Evolutionary conservation across 2,329 filamentous ascomycete genomes (phyloP).

Genomic region (Hirsutella rhossiliensis): DNA sequence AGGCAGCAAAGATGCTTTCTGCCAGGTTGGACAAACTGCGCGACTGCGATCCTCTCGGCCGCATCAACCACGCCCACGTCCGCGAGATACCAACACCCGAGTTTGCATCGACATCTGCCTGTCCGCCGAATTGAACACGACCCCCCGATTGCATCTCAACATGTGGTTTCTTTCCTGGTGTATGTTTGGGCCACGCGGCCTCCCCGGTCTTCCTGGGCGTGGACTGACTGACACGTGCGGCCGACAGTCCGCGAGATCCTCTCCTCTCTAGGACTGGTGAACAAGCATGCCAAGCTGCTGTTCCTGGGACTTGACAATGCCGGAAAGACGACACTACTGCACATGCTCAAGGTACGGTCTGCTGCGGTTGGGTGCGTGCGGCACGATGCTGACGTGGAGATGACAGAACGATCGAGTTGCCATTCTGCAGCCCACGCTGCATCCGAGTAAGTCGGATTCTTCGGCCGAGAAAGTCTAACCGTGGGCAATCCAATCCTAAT

Average conservation of each 20-base stretch:
- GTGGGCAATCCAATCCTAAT: neutral
- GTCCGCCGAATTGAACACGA: neutral
- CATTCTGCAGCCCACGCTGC: conserved; percentile 79
- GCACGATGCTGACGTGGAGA: conserved; percentile 10
- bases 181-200: conserved; percentile 34
- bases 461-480: neutral
- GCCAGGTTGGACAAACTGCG: conserved; percentile 2
- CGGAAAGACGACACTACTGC: conserved; percentile 84
- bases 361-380: neutral
- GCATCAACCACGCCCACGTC: neutral
- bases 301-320: conserved; percentile 92
- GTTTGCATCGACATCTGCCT: neutral
- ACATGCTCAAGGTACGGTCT: conserved; percentile 76
- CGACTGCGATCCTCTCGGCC: neutral
- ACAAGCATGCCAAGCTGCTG: conserved; percentile 92
- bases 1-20: conserved; percentile 3
- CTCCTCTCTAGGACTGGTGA: conserved; percentile 74
- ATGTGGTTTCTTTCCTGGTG: conserved; percentile 98
- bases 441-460: conserved; percentile 57
- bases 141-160: conserved; percentile 15
- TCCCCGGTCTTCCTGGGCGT: neutral
- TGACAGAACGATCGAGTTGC: conserved; percentile 80
- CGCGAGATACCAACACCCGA: neutral
- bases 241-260: conserved; percentile 70
- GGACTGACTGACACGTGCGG: neutral